A percentile compares a stretch with the other conserved stretches of the same genome.
Evolutionary conservation across 139 green algal species (phyloP).

Genomic region (Nannochloris sp.): DNA sequence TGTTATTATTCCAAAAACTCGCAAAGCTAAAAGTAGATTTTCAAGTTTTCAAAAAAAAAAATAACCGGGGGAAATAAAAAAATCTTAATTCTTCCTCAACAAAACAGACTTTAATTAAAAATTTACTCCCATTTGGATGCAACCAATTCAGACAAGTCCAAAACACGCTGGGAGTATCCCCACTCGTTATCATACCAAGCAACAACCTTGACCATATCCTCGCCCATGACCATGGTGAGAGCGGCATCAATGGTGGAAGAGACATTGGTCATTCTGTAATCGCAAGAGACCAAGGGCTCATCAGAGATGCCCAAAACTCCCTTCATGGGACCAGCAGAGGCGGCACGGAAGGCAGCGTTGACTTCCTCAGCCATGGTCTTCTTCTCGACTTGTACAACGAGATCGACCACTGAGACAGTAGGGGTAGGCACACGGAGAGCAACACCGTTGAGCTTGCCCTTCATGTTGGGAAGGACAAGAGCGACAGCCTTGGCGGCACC

Average conservation of each 20-base stretch:
- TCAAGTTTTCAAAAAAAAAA: neutral
- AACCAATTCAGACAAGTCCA: conserved; percentile 88
- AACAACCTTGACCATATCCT: conserved; percentile 96
- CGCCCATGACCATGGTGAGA: conserved; percentile 99
- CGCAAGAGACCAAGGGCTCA: conserved; percentile 91
- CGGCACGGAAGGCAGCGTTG: conserved; percentile 94
- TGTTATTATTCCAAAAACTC: no score
- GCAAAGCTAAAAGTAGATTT: no score
- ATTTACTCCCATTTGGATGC: conserved; percentile 61
- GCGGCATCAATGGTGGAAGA: conserved; percentile 91
- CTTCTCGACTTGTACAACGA: conserved; percentile 97
- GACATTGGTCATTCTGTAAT: conserved; percentile 85
- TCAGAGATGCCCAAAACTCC: conserved; percentile 89
- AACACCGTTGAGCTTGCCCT: conserved; percentile 96
- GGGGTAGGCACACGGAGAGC: conserved; percentile 97
- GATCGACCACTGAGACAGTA: conserved; percentile 97
- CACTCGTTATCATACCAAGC: conserved; percentile 98
- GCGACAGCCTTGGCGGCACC: conserved; percentile 97
- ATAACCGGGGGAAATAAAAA: neutral
- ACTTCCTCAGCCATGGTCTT: conserved; percentile 99
- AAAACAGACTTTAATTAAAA: neutral
- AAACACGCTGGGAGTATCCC: conserved; percentile 88
- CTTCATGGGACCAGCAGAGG: conserved; percentile 71
- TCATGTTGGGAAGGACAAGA: conserved; percentile 87
- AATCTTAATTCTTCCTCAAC: neutral